phyloP scores from a whole-genome alignment of 306 rosid species.

The Purshia tridentata region DNA sequence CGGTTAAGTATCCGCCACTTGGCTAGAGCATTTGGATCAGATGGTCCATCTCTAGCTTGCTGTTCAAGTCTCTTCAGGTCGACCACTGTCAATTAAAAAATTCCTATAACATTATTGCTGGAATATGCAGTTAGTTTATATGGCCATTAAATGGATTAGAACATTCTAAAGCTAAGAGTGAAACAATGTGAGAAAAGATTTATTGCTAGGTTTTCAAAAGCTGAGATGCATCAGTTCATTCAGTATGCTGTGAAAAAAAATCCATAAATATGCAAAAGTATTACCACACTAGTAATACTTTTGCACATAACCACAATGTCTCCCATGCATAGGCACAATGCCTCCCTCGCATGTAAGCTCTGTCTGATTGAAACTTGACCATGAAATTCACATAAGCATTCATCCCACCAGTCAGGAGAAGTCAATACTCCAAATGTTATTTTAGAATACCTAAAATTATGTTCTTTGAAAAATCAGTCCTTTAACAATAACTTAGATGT shows the following conservation, averaged over 20 bases:
- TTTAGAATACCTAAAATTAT: too few relatives aligned
- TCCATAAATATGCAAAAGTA: neutral
- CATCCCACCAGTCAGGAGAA: too few relatives aligned
- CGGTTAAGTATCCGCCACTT: conserved; percentile 98
- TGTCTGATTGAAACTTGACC: too few relatives aligned
- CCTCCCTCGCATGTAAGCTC: too few relatives aligned
- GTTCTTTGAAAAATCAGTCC: too few relatives aligned
- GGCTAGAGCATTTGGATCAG: conserved; percentile 93
- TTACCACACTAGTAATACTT: neutral
- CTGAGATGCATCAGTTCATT: neutral
- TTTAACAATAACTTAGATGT: neutral
- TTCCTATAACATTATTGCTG: conserved; percentile 8
- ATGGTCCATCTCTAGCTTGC: conserved; percentile 98
- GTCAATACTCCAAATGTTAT: too few relatives aligned
- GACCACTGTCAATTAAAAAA: conserved; percentile 55
- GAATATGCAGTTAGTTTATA: neutral
- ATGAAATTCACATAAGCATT: too few relatives aligned
- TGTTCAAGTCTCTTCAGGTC: conserved; percentile 91
- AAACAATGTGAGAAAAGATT: neutral
- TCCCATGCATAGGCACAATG: too few relatives aligned
- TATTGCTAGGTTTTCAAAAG: neutral
- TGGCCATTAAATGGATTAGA: neutral
- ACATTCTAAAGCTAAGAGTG: neutral
- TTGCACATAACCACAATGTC: too few relatives aligned
- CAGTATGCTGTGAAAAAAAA: neutral